A percentile compares a stretch with the other conserved stretches of the same genome.
Evolutionary conservation across 208 protist species (phyloP).

Genomic region (Crithidia mellificae): DNA sequence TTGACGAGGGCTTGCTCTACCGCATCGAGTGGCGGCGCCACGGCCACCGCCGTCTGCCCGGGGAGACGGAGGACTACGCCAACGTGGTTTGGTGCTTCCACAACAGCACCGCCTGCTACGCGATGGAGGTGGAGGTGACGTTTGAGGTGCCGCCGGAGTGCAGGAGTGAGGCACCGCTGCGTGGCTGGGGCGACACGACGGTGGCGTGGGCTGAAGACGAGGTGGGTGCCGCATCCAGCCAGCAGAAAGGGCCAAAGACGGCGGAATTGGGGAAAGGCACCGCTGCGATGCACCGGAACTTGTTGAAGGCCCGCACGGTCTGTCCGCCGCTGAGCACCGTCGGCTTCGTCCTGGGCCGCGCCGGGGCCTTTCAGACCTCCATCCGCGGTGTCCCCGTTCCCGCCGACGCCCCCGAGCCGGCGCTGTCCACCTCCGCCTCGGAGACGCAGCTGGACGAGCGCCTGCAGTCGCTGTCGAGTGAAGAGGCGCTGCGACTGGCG

Average conservation of each 20-base stretch:
- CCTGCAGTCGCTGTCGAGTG: neutral
- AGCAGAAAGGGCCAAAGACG: no score
- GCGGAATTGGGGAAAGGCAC: no score
- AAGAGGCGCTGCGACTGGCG: constrained; percentile 9
- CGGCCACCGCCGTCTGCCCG: neutral
- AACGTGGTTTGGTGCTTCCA: constrained; percentile 31
- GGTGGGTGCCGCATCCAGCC: neutral
- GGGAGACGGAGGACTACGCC: constrained; percentile 3
- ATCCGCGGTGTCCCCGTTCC: constrained; percentile 16
- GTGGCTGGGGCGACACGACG: constrained; percentile 18
- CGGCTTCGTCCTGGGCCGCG: constrained; percentile 17
- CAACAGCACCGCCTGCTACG: constrained; percentile 25
- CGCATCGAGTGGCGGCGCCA: constrained; percentile 21
- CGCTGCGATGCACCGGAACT: neutral
- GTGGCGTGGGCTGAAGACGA: constrained; percentile 18
- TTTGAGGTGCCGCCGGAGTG: constrained; percentile 14
- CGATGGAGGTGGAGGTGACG: constrained; percentile 27
- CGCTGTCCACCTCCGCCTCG: neutral
- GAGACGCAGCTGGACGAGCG: neutral
- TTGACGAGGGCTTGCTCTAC: constrained; percentile 32
- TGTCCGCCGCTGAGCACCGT: constrained; percentile 21
- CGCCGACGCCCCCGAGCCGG: neutral
- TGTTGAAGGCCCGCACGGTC: neutral
- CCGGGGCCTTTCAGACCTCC: constrained; percentile 16
- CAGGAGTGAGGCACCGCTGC: constrained; percentile 5